Percentiles rank a stretch among this genome's conserved stretches.
Evolutionary conservation across 2,329 filamentous ascomycete species (phyloP).

Genomic region (Aspergillus flavus): DNA sequence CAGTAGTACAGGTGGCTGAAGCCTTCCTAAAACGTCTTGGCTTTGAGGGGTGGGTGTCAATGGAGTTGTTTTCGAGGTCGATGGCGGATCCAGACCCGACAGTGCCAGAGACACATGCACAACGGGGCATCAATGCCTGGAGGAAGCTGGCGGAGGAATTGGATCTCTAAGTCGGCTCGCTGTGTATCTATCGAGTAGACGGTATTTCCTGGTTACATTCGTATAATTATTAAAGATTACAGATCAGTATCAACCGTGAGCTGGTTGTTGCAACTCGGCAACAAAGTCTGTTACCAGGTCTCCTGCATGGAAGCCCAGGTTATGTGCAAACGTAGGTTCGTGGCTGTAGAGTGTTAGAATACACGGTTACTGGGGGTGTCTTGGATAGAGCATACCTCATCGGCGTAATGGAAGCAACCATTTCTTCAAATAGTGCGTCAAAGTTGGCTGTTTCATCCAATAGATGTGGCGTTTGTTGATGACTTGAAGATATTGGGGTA

Average conservation of each 20-base stretch:
- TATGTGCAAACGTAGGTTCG: background rate
- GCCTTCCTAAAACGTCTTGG: slow-evolving; percentile 65
- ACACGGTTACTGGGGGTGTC: too few relatives aligned
- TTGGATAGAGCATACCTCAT: background rate
- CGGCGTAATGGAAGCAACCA: slow-evolving; percentile 17
- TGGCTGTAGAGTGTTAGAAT: background rate
- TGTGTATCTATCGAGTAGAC: background rate
- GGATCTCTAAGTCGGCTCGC: background rate
- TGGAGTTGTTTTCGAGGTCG: slow-evolving; percentile 68
- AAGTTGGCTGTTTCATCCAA: background rate
- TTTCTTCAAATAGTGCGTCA: slow-evolving; percentile 3
- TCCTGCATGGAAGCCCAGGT: background rate
- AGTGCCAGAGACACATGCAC: slow-evolving; percentile 59
- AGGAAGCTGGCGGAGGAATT: background rate
- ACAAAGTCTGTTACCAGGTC: background rate
- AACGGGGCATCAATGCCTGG: slow-evolving; percentile 36
- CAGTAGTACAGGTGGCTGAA: slow-evolving; percentile 60
- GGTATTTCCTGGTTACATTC: background rate
- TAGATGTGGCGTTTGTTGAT: background rate
- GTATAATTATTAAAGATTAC: background rate
- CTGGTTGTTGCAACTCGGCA: background rate
- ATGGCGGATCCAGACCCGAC: slow-evolving; percentile 55
- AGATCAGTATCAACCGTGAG: background rate
- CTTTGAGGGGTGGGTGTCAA: slow-evolving; percentile 68
- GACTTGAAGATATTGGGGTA: background rate